These are phyloP conservation scores for Lasiosphaeria ovina DNA, from an alignment of 495 filamentous ascomycete species.

Conservation along the genomic window DNA sequence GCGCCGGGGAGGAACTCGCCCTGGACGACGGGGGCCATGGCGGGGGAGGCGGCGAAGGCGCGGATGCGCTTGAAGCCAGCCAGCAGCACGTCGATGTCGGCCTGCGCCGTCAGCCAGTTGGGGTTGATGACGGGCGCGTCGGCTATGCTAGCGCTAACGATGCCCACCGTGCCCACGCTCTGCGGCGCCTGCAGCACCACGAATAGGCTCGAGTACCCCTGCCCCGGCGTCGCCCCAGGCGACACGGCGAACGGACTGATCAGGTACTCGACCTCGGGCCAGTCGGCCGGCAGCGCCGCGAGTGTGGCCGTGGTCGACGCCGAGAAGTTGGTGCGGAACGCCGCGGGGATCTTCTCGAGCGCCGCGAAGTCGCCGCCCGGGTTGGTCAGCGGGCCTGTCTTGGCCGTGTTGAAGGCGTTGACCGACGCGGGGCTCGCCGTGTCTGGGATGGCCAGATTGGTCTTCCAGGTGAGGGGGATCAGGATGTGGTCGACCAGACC, in stretches of 20 bases:
- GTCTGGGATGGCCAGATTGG: background rate
- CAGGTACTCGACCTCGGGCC: constrained; percentile 59
- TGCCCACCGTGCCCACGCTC: constrained; percentile 56
- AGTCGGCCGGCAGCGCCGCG: constrained; percentile 46
- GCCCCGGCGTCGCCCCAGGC: constrained; percentile 23
- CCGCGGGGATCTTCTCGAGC: constrained; percentile 51
- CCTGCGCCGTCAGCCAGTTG: constrained; percentile 51
- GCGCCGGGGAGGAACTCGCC: constrained; percentile 53
- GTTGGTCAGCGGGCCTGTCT: constrained; percentile 39
- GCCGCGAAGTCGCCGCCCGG: constrained; percentile 41
- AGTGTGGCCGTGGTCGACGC: constrained; percentile 25
- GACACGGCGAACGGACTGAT: constrained; percentile 20
- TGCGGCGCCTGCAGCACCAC: constrained; percentile 46
- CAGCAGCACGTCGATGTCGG: constrained; percentile 55
- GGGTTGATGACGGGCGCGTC: constrained; percentile 55
- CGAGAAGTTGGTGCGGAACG: constrained; percentile 17
- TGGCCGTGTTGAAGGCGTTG: background rate
- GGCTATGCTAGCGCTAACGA: constrained; percentile 41
- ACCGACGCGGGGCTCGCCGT: background rate
- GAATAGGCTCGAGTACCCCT: constrained; percentile 46
- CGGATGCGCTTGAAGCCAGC: constrained; percentile 55
- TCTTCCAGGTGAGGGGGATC: constrained; percentile 16
- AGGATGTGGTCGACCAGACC: constrained; percentile 31
- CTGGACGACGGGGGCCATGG: constrained; percentile 32
- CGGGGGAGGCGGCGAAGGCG: constrained; percentile 33